Conservation (phyloP, 2,329 filamentous ascomycete species). For the Davidsoniella neocaledoniae region DNA sequence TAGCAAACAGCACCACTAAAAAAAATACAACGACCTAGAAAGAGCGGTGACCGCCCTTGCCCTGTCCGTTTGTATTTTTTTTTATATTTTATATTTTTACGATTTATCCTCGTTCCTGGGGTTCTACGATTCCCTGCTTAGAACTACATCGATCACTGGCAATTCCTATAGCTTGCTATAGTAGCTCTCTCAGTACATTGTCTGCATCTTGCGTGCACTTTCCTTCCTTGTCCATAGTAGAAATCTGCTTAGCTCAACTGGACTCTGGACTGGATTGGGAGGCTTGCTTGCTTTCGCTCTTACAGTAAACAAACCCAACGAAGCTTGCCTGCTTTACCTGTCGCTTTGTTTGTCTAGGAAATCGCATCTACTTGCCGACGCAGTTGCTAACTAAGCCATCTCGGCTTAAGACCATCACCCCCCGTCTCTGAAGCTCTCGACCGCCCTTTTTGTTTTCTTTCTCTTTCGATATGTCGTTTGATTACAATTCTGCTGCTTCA, state of each 20-base stretch:
- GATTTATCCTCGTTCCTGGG: background rate
- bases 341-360: background rate
- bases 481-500: conserved; percentile 9
- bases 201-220: background rate
- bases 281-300: background rate
- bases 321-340: too few species aligned
- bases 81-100: conserved; percentile 1
- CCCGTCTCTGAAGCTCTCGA: conserved; percentile 6
- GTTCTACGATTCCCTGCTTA: background rate
- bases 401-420: conserved; percentile 10
- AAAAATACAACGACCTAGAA: conserved; percentile 5
- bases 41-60: conserved; percentile 11
- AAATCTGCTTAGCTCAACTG: background rate
- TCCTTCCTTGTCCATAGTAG: background rate
- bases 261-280: conserved; percentile 5
- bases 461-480: conserved; percentile 12
- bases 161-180: background rate
- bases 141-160: background rate
- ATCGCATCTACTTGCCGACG: conserved; percentile 4
- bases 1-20: background rate
- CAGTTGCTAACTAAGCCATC: background rate
- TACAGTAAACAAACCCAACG: too few species aligned
- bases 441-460: conserved; percentile 10
- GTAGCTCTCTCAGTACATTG: background rate
- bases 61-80: conserved; percentile 1